Percentiles rank a stretch among this genome's conserved stretches.
Evolutionary conservation across 176 grass and related monocot species (phyloP).

Genomic region (sorghum (Sorghum bicolor)): Sorghum_bicolor_NCBIv3 NC_012875.2:46125001-46125500

Average conservation of each 20-base stretch:
- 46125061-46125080: neutral
- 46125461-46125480: constrained; percentile 60
- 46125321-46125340: neutral
- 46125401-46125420: constrained; percentile 87
- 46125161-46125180: constrained; percentile 73
- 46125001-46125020: neutral
- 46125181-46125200: constrained; percentile 85
- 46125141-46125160: constrained; percentile 70
- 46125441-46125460: constrained; percentile 87
- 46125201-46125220: constrained; percentile 28
- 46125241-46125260: neutral
- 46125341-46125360: neutral
- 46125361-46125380: neutral
- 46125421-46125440: constrained; percentile 87
- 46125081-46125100: constrained; percentile 14
- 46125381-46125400: constrained; percentile 40
- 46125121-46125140: constrained; percentile 94
- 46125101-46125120: constrained; percentile 25
- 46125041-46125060: neutral
- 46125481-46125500: constrained; percentile 75
- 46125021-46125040: neutral
- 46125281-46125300: neutral
- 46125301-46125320: neutral
- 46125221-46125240: neutral
- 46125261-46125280: neutral